These are phyloP conservation scores for Flaveria sonorensis DNA, from an alignment of 129 eudicot genomes.

Conservation along the genomic window DNA sequence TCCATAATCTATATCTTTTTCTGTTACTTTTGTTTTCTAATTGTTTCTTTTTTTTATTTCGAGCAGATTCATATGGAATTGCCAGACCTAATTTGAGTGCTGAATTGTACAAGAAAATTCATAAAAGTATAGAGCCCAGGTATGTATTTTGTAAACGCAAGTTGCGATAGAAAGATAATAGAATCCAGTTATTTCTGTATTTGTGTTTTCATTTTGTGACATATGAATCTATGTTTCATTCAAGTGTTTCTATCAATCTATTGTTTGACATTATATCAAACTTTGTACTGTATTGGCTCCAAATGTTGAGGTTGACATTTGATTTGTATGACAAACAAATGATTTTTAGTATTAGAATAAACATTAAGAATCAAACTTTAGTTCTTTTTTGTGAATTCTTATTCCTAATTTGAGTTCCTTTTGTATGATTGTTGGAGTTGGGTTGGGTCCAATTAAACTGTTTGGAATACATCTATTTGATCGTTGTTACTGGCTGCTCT, in stretches of 20 bases:
- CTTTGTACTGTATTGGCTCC: too few relatives aligned
- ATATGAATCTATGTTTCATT: conserved; percentile 9
- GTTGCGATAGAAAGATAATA: not conserved
- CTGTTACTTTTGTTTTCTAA: not conserved
- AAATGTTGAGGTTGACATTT: not conserved
- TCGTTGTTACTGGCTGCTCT: not conserved
- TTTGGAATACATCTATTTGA: not conserved
- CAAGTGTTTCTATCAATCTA: too few relatives aligned
- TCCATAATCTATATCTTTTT: not conserved
- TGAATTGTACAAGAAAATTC: conserved; percentile 61
- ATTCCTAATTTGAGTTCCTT: not conserved
- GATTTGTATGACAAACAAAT: not conserved
- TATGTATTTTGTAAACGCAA: conserved; percentile 17
- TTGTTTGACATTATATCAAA: not conserved
- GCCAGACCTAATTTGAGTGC: conserved; percentile 58
- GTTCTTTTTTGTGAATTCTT: not conserved
- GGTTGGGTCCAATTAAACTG: not conserved
- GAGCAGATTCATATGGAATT: conserved; percentile 56
- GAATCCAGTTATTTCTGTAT: not conserved
- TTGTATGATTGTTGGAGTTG: not conserved
- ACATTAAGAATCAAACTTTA: conserved; percentile 2
- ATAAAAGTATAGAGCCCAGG: conserved; percentile 61
- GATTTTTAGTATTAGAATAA: not conserved
- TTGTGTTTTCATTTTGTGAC: not conserved
- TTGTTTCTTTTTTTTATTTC: not conserved